Conservation (phyloP, 768 basidiomycete genomes). For the Brasilioporus rufonigricans region DNA sequence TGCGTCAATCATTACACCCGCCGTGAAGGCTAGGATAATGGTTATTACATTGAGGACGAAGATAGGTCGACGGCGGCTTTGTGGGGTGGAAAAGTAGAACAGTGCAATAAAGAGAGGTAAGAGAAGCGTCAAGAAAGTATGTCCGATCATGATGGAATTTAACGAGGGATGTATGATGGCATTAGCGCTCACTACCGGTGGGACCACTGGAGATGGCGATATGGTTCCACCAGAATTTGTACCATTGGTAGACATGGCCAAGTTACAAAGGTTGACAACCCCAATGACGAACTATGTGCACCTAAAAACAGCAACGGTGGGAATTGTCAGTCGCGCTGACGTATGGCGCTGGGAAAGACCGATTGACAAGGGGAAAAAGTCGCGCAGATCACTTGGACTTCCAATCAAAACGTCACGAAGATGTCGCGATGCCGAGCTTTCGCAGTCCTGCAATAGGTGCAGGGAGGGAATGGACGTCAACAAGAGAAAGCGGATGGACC, state of each 20-base stretch:
- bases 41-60: conserved; percentile 29
- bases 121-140: conserved; percentile 31
- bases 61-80: conserved; percentile 25
- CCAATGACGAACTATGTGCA: neutral
- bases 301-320: neutral
- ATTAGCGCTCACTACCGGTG: neutral
- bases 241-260: conserved; percentile 14
- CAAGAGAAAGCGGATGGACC: neutral
- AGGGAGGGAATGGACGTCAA: neutral
- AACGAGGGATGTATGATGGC: conserved; percentile 21
- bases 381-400: neutral
- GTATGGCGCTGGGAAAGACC: neutral
- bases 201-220: neutral
- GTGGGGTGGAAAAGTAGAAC: conserved; percentile 29
- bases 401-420: neutral
- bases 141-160: conserved; percentile 27
- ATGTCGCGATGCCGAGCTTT: neutral
- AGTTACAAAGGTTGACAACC: neutral
- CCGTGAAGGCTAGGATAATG: conserved; percentile 21
- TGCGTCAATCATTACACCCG: conserved; percentile 22
- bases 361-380: neutral
- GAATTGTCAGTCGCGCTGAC: neutral
- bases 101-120: conserved; percentile 31
- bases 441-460: neutral
- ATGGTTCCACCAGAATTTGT: conserved; percentile 6